Evolutionary conservation across 2,329 filamentous ascomycete species (phyloP).

Genomic region (Verticillium nubilum): DNA sequence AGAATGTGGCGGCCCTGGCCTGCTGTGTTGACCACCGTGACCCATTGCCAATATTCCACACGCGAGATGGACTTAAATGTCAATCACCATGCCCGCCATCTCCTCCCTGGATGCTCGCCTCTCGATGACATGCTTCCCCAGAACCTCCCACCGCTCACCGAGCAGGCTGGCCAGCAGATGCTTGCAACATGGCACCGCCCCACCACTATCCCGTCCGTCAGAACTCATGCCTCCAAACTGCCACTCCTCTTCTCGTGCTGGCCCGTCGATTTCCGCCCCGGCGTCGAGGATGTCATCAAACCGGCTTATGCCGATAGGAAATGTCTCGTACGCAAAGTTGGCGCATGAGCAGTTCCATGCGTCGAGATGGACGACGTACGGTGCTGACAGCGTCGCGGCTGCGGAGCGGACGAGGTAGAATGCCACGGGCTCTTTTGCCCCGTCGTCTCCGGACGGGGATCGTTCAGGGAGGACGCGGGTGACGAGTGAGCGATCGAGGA

Average conservation of each 20-base stretch:
- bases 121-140: conserved; percentile 52
- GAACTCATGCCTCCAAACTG: conserved; percentile 46
- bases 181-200: conserved; percentile 65
- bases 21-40: background rate
- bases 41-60: background rate
- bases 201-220: conserved; percentile 23
- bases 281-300: conserved; percentile 9
- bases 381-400: conserved; percentile 18
- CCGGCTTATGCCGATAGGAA: conserved; percentile 33
- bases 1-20: background rate
- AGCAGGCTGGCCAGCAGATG: conserved; percentile 83
- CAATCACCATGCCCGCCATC: conserved; percentile 62
- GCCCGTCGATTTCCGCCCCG: conserved; percentile 4
- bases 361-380: conserved; percentile 66
- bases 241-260: conserved; percentile 16
- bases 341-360: conserved; percentile 92
- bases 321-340: conserved; percentile 71
- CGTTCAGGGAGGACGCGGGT: conserved; percentile 39
- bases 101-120: conserved; percentile 55
- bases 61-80: background rate
- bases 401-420: conserved; percentile 64
- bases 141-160: conserved; percentile 57
- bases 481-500: conserved; percentile 75
- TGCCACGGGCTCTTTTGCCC: conserved; percentile 7
- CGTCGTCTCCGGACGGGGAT: background rate